Evolutionary conservation across 108 stramenopile genomes (phyloP).

Genomic region (Hondaea fermentalgiana): DNA sequence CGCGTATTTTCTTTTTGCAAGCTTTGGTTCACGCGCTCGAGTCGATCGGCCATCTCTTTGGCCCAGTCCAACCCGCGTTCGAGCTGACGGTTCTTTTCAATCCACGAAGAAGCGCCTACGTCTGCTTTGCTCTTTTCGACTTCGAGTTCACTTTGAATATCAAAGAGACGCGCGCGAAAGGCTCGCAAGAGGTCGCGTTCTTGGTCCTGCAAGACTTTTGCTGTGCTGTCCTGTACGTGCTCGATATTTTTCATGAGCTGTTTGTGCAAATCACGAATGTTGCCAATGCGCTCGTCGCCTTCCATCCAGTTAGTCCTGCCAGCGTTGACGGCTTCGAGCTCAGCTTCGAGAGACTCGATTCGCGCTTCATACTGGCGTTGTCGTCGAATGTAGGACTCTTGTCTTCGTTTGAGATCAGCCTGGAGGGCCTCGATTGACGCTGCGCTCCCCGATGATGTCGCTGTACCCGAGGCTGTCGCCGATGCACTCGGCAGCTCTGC

Average conservation of each 20-base stretch:
- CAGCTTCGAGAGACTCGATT: conserved; percentile 47
- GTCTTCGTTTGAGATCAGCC: conserved; percentile 29
- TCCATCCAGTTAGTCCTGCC: neutral
- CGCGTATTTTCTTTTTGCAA: conserved; percentile 36
- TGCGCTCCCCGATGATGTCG: neutral
- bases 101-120: conserved; percentile 46
- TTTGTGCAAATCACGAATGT: neutral
- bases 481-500: neutral
- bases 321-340: conserved; percentile 27
- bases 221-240: conserved; percentile 48
- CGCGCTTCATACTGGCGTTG: conserved; percentile 44
- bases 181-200: conserved; percentile 52
- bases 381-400: conserved; percentile 43
- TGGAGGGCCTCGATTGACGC: neutral
- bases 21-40: conserved; percentile 43
- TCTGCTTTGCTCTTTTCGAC: conserved; percentile 44
- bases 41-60: conserved; percentile 51
- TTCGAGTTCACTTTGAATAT: conserved; percentile 59
- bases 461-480: neutral
- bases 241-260: conserved; percentile 40
- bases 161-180: conserved; percentile 53
- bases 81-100: conserved; percentile 42
- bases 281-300: conserved; percentile 22
- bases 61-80: conserved; percentile 57
- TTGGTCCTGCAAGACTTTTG: conserved; percentile 55